Base-by-base conservation (phyloP, 768 basidiomycete genomes). In the Russula dissimulans region DNA sequence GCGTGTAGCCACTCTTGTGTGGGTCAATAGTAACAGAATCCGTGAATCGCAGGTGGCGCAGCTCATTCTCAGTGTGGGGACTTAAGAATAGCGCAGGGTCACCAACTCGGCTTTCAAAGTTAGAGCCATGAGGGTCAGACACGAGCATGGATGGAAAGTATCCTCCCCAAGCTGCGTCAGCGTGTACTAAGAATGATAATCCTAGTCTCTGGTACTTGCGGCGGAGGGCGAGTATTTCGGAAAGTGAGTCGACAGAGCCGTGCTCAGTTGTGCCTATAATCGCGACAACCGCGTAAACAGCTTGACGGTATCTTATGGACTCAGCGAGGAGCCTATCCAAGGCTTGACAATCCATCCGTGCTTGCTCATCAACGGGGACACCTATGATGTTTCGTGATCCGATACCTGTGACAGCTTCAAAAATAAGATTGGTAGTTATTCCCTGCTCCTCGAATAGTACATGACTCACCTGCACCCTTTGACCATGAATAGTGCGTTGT, bases 401-500 rank as follows among this genome's bases (percentile, higher is more conserved):
- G 15, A 80, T 72, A 1, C 79, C 78, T 39, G 74, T 69, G 32
- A 79, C 54, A 9, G 76, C 78, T 79, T 32, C 29, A 32, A 32
- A 57, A 32, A 42, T 26, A 47, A 17, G 4, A 44, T 54, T 18
- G 31, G 17, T 31, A 46, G 9, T 29, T 2, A n/a, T 49, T 10
- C 49, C 41, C 17, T 18, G 36, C 9, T 45, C 48, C 12, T 58
- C 7, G n/a, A 38, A 42, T 26, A 26, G 22, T 26, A 22, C 48
- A 29, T 26, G 39, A 67, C 71, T 50, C 61, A 78, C 78, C 74
- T 26, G 75, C 73, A 18, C 71, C 71, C 64, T 80, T 80, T 11
- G 77, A 76, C 79, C 79, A 80, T 1, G 77, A 78, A 54, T 76
- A 78, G 63, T 79, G 77, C 17, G 70, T 71, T 5, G 76, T 73